Percentiles rank a stretch among this genome's conserved stretches.
phyloP scores from a whole-genome alignment of 352 stramenopile genomes.

The Phytophthora megakarya region DNA sequence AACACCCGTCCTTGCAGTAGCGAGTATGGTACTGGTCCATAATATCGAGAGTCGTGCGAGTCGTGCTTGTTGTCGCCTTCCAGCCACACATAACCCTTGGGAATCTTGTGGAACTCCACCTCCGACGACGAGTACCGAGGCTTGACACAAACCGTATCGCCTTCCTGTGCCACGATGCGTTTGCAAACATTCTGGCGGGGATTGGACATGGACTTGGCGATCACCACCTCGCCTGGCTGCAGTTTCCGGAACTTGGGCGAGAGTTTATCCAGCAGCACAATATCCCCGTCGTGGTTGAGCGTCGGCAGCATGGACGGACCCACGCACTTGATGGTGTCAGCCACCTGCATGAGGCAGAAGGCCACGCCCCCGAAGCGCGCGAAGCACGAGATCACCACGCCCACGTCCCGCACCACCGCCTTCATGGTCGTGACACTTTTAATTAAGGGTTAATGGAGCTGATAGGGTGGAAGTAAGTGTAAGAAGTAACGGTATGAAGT shows the following conservation, averaged over 20 bases:
- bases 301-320: slow-evolving; percentile 92
- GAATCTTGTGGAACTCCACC: slow-evolving; percentile 84
- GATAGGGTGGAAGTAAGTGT: too few relatives aligned
- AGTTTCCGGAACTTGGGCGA: slow-evolving; percentile 68
- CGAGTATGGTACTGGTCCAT: slow-evolving; percentile 93
- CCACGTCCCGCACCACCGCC: slow-evolving; percentile 44
- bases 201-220: slow-evolving; percentile 88
- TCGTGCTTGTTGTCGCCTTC: slow-evolving; percentile 97
- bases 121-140: slow-evolving; percentile 73
- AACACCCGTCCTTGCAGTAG: slow-evolving; percentile 91
- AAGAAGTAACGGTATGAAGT: too few relatives aligned
- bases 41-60: slow-evolving; percentile 95
- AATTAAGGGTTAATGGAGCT: background rate
- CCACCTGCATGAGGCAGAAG: slow-evolving; percentile 72
- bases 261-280: slow-evolving; percentile 91
- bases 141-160: slow-evolving; percentile 78
- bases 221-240: slow-evolving; percentile 85
- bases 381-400: slow-evolving; percentile 65
- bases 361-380: slow-evolving; percentile 73
- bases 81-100: slow-evolving; percentile 95
- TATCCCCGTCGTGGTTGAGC: slow-evolving; percentile 88
- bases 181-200: slow-evolving; percentile 89
- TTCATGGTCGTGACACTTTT: background rate
- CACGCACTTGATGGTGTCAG: slow-evolving; percentile 87
- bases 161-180: slow-evolving; percentile 84